Evolutionary conservation across 2,329 filamentous ascomycete species (phyloP), one percentile per base, ranked within the genome.

Genomic region (Ophiostoma populinum): DNA sequence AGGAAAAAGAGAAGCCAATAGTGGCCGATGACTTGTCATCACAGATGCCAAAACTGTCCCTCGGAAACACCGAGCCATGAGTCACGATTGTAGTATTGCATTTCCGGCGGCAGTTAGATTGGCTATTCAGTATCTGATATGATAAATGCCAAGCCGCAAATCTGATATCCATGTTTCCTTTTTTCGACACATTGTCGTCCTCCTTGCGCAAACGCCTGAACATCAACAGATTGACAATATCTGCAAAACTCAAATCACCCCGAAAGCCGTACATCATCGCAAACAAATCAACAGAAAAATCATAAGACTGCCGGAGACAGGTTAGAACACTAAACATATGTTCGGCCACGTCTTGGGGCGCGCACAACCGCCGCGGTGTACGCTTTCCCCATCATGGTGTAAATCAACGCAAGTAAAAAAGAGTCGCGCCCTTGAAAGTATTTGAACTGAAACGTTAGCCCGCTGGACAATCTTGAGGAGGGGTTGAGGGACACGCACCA

Each of bases 1-100:
- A 25, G 17, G 3, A 30, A 3, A 25, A 19, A 1, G 20, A n/a
- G 6, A 17, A 30, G 21, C 13, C 17, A 9, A 16, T 25, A 33
- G 15, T 17, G 4, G 34, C 25, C 11, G 32, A 35, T 9, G 36
- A 32, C 2, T 20, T 41, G 6, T 32, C 36, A 28, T 7, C 21
- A 35, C 21, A 27, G 16, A 29, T 41, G 24, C 35, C 41, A 18
- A 10, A 25, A 9, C 32, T 42, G 6, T 12, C 35, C 20, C 24
- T 40, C 11, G 24, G 12, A n/a, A n/a, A n/a, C 13, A 24, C 25
- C 24, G 18, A 38, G 15, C 20, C 27, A n/a, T 35, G 16, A 39
- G 13, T 17, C 16, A 6, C 8, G n/a, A 5, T 12, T 3, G 3
- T 13, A 13, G 15, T n/a, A n/a, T n/a, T n/a, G n/a, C n/a, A n/a